Conservation (phyloP, 2,329 filamentous ascomycete genomes). For the Diaporthe sp. region DNA sequence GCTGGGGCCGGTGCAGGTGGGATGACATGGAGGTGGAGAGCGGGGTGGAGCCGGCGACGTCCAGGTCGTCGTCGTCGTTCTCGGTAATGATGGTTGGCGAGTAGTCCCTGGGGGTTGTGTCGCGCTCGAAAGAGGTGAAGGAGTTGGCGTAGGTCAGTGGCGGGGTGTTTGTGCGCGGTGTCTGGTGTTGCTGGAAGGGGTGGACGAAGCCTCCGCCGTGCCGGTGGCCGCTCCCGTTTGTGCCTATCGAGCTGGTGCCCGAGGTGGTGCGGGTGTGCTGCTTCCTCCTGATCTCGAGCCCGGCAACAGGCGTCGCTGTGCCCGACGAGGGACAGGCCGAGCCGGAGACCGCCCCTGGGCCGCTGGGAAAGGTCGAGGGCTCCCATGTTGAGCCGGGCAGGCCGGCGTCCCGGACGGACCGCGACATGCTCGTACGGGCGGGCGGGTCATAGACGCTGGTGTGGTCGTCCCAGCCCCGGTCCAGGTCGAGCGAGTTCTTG, state of each 20-base stretch:
- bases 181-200: slow-evolving; percentile 76
- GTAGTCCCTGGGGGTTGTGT: slow-evolving; percentile 62
- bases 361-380: slow-evolving; percentile 35
- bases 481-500: slow-evolving; percentile 74
- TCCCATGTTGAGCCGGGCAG: slow-evolving; percentile 52
- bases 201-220: slow-evolving; percentile 68
- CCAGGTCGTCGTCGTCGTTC: slow-evolving; percentile 59
- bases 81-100: slow-evolving; percentile 71
- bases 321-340: slow-evolving; percentile 44
- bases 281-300: slow-evolving; percentile 47
- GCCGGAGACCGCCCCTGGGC: background rate
- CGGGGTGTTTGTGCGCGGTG: slow-evolving; percentile 71
- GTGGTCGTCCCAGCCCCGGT: slow-evolving; percentile 72
- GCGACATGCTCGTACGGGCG: slow-evolving; percentile 42
- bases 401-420: slow-evolving; percentile 58
- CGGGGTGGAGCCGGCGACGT: slow-evolving; percentile 40
- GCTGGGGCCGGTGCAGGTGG: slow-evolving; percentile 47
- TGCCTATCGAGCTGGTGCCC: slow-evolving; percentile 66
- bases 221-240: slow-evolving; percentile 61
- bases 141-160: slow-evolving; percentile 72
- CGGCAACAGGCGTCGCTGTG: slow-evolving; percentile 38
- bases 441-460: slow-evolving; percentile 51
- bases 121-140: slow-evolving; percentile 60
- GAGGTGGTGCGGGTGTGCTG: slow-evolving; percentile 72
- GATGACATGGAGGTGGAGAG: slow-evolving; percentile 43